These are phyloP conservation scores for Annulohypoxylon nitens DNA, from an alignment of 495 filamentous ascomycete genomes.

Conservation along the genomic window DNA sequence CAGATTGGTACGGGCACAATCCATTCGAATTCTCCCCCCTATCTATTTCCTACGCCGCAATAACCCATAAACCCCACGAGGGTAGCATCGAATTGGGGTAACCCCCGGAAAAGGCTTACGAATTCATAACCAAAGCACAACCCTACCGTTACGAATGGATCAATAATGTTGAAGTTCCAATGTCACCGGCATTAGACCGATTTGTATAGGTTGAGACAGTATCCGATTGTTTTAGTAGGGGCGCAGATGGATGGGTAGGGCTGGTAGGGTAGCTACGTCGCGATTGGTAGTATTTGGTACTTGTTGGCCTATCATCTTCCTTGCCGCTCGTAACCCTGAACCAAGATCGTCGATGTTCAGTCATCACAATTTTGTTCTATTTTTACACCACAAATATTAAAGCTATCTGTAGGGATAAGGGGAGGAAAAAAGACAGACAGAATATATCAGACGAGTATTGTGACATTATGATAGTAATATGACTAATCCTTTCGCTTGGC, in stretches of 20 bases:
- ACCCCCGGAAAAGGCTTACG: constrained; percentile 40
- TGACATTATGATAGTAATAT: constrained; percentile 15
- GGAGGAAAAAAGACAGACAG: neutral
- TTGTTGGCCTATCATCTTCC: constrained; percentile 29
- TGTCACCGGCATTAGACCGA: constrained; percentile 29
- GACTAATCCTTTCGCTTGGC: constrained; percentile 26
- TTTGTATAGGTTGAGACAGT: constrained; percentile 37
- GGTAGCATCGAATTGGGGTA: constrained; percentile 29
- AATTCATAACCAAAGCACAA: constrained; percentile 30
- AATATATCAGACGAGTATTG: neutral
- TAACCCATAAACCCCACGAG: constrained; percentile 25
- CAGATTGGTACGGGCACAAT: neutral
- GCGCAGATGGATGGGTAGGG: constrained; percentile 25
- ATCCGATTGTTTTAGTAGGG: constrained; percentile 19
- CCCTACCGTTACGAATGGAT: constrained; percentile 26
- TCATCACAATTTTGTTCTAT: constrained; percentile 34
- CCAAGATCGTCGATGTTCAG: constrained; percentile 28
- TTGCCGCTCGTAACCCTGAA: constrained; percentile 29
- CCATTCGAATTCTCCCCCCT: neutral
- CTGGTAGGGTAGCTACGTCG: constrained; percentile 14
- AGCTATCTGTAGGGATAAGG: neutral
- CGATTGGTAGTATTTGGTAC: constrained; percentile 15
- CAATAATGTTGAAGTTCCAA: constrained; percentile 25
- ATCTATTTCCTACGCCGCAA: neutral
- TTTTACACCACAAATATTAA: constrained; percentile 17